Evolutionary conservation across 805 yeast genomes (phyloP).

Genomic region (Ogataea minuta): DNA sequence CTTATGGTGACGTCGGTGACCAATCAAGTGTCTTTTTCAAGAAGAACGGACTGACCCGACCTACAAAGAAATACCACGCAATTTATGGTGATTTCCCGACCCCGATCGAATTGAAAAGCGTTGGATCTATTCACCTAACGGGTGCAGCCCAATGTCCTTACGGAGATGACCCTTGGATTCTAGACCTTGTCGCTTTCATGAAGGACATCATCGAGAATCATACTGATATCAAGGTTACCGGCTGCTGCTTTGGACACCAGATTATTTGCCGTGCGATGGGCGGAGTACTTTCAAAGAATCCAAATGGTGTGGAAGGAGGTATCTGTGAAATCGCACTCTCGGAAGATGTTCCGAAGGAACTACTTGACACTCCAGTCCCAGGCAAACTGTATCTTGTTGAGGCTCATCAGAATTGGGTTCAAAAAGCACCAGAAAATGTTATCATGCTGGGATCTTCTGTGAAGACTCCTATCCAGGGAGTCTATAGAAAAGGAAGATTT

Average conservation of each 20-base stretch:
- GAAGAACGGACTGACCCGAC: constrained; percentile 9
- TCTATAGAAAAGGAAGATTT: constrained; percentile 48
- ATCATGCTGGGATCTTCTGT: constrained; percentile 7
- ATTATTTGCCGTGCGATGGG: constrained; percentile 67
- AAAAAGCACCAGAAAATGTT: constrained; percentile 8
- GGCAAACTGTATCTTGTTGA: constrained; percentile 9
- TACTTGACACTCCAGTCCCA: constrained; percentile 1
- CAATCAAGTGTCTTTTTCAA: constrained; percentile 10
- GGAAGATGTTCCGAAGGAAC: constrained; percentile 26
- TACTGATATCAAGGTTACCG: constrained; percentile 48
- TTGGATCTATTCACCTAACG: constrained; percentile 47
- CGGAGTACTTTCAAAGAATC: constrained; percentile 53
- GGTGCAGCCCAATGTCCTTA: constrained; percentile 53
- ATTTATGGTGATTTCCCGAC: constrained; percentile 19
- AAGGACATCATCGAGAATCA: constrained; percentile 16
- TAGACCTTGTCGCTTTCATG: constrained; percentile 37
- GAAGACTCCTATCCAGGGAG: constrained; percentile 53
- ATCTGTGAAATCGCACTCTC: constrained; percentile 44
- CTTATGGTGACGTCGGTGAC: constrained; percentile 12
- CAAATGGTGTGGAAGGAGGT: constrained; percentile 74
- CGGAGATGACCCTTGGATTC: constrained; percentile 42
- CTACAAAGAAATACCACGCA: constrained; percentile 14
- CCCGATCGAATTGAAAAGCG: constrained; percentile 24
- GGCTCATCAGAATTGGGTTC: constrained; percentile 12
- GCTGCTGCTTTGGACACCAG: constrained; percentile 90